Evolutionary conservation across 208 protist species (phyloP).

Genomic region (Acanthamoeba polyphaga): DNA sequence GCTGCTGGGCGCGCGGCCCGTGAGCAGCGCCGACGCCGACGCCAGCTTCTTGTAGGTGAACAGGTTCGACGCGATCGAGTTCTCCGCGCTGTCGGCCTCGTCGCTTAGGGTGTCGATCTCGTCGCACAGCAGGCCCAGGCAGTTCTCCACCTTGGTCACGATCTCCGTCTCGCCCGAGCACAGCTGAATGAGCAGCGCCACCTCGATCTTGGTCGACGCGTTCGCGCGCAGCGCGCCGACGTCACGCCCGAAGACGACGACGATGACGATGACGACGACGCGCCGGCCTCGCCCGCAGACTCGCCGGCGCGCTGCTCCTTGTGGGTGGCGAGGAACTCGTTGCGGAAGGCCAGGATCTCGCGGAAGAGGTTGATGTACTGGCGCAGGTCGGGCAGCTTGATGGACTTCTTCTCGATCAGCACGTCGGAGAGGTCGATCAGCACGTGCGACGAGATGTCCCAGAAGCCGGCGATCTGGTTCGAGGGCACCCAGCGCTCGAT

Average conservation of each 20-base stretch:
- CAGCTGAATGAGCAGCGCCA: slow-evolving; percentile 83
- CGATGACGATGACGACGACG: background rate
- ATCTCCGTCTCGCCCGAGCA: slow-evolving; percentile 83
- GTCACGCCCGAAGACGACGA: background rate
- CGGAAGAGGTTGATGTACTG: slow-evolving; percentile 75
- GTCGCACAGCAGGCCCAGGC: slow-evolving; percentile 81
- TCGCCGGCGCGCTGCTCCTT: slow-evolving; percentile 46
- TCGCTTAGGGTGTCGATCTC: slow-evolving; percentile 83
- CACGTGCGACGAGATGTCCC: slow-evolving; percentile 82
- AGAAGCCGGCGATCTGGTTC: slow-evolving; percentile 79
- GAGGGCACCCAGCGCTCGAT: slow-evolving; percentile 75
- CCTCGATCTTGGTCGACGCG: slow-evolving; percentile 76
- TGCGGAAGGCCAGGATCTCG: slow-evolving; percentile 77
- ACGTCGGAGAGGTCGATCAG: slow-evolving; percentile 76
- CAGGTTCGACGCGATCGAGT: slow-evolving; percentile 78
- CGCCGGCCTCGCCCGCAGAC: background rate
- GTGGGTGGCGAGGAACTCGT: slow-evolving; percentile 80
- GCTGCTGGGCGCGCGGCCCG: slow-evolving; percentile 84
- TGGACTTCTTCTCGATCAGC: slow-evolving; percentile 72
- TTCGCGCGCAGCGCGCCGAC: background rate
- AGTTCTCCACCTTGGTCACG: slow-evolving; percentile 76
- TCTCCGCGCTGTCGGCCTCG: slow-evolving; percentile 60
- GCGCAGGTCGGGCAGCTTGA: slow-evolving; percentile 76
- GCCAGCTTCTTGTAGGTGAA: slow-evolving; percentile 82
- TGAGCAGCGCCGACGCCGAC: slow-evolving; percentile 78